These are phyloP conservation scores for Helianthus tuberosus DNA, from an alignment of 129 eudicot genomes.

Conservation along the genomic window DNA sequence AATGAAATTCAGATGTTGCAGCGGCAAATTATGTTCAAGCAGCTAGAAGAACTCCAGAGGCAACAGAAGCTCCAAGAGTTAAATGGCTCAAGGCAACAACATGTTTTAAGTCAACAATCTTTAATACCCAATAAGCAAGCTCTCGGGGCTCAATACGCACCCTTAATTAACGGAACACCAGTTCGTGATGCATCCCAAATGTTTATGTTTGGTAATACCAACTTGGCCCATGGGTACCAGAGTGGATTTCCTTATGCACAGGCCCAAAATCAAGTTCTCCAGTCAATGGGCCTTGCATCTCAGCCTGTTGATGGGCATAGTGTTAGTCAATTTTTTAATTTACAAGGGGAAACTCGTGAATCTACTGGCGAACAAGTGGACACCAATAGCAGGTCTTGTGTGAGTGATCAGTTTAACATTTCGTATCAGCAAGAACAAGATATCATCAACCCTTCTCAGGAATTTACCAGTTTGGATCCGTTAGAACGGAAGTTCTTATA, in stretches of 20 bases:
- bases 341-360: conserved; percentile 50
- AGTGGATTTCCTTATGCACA: conserved; percentile 53
- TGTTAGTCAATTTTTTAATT: conserved; percentile 44
- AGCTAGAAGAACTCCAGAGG: conserved; percentile 76
- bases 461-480: conserved; percentile 56
- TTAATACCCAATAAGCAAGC: conserved; percentile 47
- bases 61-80: conserved; percentile 73
- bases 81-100: conserved; percentile 50
- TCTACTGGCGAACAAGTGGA: conserved; percentile 39
- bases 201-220: conserved; percentile 53
- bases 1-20: conserved; percentile 71
- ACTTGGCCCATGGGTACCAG: conserved; percentile 53
- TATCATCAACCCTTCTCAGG: conserved; percentile 39
- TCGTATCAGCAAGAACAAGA: conserved; percentile 54
- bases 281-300: conserved; percentile 40
- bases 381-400: conserved; percentile 26
- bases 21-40: conserved; percentile 76
- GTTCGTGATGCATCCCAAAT: conserved; percentile 52
- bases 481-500: conserved; percentile 72
- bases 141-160: conserved; percentile 41
- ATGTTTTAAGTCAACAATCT: conserved; percentile 56
- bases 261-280: conserved; percentile 42
- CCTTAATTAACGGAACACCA: conserved; percentile 58
- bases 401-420: conserved; percentile 39
- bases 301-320: conserved; percentile 53